Percentiles rank a stretch among this genome's conserved stretches.
These are phyloP conservation scores for Globisporangium takayamanum DNA, from an alignment of 352 stramenopile species.

Conservation along the genomic window DNA sequence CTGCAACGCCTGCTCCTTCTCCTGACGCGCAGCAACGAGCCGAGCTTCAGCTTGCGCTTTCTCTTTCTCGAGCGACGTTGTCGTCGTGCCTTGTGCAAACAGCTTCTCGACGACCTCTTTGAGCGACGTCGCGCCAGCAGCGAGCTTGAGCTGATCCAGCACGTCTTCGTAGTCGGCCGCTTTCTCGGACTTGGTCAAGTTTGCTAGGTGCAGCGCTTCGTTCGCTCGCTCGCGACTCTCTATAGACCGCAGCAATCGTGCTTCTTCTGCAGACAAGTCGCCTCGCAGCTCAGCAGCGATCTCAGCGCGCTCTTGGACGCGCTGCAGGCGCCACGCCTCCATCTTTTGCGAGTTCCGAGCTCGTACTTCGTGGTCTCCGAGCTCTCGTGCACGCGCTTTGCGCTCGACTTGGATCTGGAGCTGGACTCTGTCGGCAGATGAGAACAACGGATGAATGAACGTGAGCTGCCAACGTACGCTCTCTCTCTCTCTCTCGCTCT, in stretches of 20 bases:
- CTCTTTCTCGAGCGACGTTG: constrained; percentile 66
- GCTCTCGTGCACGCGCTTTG: constrained; percentile 51
- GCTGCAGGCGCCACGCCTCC: constrained; percentile 67
- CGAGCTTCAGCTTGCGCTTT: constrained; percentile 56
- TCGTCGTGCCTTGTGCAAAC: constrained; percentile 43
- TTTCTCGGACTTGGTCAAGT: constrained; percentile 61
- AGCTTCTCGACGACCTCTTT: constrained; percentile 72
- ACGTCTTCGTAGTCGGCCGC: constrained; percentile 64
- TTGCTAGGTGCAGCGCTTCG: constrained; percentile 53
- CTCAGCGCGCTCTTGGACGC: constrained; percentile 63
- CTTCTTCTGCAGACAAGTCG: constrained; percentile 60
- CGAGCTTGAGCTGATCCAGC: constrained; percentile 56
- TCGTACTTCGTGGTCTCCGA: constrained; percentile 70
- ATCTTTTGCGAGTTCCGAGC: constrained; percentile 79
- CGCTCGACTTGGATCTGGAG: constrained; percentile 64
- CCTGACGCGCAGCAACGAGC: constrained; percentile 39
- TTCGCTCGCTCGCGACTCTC: constrained; percentile 62
- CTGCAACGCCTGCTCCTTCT: constrained; percentile 58
- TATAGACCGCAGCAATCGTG: constrained; percentile 43
- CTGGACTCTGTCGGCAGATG: constrained; percentile 28
- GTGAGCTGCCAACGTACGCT: not conserved
- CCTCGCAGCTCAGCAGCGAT: constrained; percentile 71
- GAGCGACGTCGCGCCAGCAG: constrained; percentile 44
- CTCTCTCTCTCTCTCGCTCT: not conserved
- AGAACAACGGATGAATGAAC: not conserved